Conservation (phyloP, 805 yeast species). For the Metschnikowia dekortorum region DNA sequence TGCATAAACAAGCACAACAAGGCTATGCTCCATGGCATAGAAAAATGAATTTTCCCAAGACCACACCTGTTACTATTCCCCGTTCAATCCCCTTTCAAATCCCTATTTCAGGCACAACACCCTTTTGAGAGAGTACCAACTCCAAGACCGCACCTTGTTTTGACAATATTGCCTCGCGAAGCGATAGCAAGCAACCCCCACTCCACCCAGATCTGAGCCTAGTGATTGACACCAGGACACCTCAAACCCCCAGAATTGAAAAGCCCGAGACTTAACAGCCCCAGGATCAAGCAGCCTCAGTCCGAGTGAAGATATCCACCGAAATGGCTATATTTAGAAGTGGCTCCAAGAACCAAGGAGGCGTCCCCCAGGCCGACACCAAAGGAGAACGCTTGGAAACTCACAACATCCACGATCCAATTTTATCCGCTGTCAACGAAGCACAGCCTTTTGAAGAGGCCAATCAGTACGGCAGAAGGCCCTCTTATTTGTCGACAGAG, state of each 20-base stretch:
- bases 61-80: too few species aligned
- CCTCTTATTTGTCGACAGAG: conserved; percentile 42
- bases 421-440: conserved; percentile 87
- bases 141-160: too few species aligned
- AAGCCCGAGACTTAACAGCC: too few species aligned
- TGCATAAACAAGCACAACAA: neutral
- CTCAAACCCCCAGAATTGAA: too few species aligned
- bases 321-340: conserved; percentile 20
- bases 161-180: too few species aligned
- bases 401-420: conserved; percentile 64
- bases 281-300: too few species aligned
- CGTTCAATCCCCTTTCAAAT: too few species aligned
- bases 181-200: too few species aligned
- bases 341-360: conserved; percentile 22
- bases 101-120: too few species aligned
- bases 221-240: too few species aligned
- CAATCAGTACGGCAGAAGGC: conserved; percentile 41
- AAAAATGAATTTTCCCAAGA: neutral
- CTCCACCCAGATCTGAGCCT: too few species aligned
- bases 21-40: conserved; percentile 3
- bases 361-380: conserved; percentile 16
- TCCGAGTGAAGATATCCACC: neutral
- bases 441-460: conserved; percentile 88
- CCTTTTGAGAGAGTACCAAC: too few species aligned
- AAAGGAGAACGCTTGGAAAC: conserved; percentile 6